phyloP scores from a whole-genome alignment of 768 basidiomycete species.

The Tubosaeta sp. region DNA sequence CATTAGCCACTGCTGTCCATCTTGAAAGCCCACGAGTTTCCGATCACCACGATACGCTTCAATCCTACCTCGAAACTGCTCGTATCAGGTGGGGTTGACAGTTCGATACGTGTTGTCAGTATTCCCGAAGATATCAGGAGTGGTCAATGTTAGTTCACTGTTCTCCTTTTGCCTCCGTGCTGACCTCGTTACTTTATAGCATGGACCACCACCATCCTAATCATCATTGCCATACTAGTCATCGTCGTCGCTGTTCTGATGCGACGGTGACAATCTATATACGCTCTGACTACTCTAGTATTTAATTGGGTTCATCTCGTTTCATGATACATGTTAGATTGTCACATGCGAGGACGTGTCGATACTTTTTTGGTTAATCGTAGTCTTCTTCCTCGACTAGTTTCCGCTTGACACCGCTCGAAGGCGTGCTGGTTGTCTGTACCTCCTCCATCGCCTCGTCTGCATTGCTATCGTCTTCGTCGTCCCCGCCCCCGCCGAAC shows the following conservation, averaged over 20 bases:
- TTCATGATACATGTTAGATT: constrained; percentile 29
- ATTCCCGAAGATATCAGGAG: constrained; percentile 56
- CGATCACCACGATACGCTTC: constrained; percentile 86
- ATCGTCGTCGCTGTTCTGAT: constrained; percentile 40
- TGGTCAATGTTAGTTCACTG: constrained; percentile 43
- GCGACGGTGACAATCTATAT: constrained; percentile 24
- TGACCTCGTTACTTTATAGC: constrained; percentile 31
- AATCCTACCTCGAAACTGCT: constrained; percentile 77
- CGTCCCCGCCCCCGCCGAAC: constrained; percentile 67
- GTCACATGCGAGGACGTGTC: background rate
- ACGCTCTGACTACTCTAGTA: background rate
- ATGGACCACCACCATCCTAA: constrained; percentile 36
- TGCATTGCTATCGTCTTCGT: constrained; percentile 54
- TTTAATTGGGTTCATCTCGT: constrained; percentile 1
- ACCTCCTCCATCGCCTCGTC: constrained; percentile 80
- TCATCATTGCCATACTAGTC: constrained; percentile 41
- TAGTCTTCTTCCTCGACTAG: constrained; percentile 87
- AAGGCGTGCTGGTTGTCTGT: constrained; percentile 46
- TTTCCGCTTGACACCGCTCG: constrained; percentile 71
- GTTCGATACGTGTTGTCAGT: constrained; percentile 73
- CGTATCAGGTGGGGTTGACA: constrained; percentile 89
- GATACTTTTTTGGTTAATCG: constrained; percentile 40
- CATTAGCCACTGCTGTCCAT: constrained; percentile 82
- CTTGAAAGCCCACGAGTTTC: constrained; percentile 91
- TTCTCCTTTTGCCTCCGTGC: constrained; percentile 22